These are phyloP conservation scores for Dalbergia oliveri DNA, from an alignment of 306 rosid genomes.

Conservation along the genomic window DNA sequence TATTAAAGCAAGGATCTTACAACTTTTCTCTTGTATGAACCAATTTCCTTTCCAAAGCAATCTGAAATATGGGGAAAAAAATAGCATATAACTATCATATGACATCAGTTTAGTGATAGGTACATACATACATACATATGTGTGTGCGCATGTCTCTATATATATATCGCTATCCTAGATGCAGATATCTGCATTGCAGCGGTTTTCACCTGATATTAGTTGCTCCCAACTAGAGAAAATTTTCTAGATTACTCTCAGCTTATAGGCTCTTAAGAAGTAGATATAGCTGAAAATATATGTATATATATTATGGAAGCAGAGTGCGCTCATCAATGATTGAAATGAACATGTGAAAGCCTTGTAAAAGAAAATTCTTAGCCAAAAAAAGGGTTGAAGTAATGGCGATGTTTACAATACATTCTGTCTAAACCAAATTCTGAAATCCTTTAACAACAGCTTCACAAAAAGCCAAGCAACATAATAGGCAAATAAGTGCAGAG, in stretches of 20 bases:
- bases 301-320: conserved; percentile 1
- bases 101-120: conserved; percentile 4
- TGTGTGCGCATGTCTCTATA: too few relatives aligned
- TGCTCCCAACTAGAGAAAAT: neutral
- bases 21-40: conserved; percentile 98
- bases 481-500: neutral
- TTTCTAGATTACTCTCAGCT: neutral
- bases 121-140: neutral
- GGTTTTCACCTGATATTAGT: conserved; percentile 13
- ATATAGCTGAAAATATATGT: neutral
- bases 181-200: neutral
- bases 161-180: neutral
- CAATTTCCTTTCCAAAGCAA: conserved; percentile 97
- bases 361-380: neutral
- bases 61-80: conserved; percentile 62
- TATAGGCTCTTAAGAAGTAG: neutral
- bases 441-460: neutral
- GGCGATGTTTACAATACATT: neutral
- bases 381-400: neutral
- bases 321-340: conserved; percentile 10
- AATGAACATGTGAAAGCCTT: conserved; percentile 2
- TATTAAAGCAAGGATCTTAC: conserved; percentile 86
- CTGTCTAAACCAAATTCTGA: neutral
- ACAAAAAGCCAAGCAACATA: neutral
- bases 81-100: conserved; percentile 12